Evolutionary conservation across 2,329 filamentous ascomycete species (phyloP).

Genomic region (Penicillium frequentans): DNA sequence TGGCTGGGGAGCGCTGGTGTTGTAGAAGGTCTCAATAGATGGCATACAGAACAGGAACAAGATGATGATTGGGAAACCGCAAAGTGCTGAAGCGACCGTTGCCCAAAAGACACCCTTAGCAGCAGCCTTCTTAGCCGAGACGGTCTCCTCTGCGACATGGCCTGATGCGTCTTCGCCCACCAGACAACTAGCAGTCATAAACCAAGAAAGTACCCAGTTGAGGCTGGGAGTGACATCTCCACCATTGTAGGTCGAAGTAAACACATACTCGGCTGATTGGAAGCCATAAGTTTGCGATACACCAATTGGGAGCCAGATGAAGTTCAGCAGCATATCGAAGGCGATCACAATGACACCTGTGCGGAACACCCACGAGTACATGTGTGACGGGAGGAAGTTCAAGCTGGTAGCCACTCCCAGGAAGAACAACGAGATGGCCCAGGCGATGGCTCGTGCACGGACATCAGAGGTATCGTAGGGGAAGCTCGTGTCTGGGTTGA

Average conservation of each 20-base stretch:
- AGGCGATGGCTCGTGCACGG: conserved; percentile 46
- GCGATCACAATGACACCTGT: conserved; percentile 43
- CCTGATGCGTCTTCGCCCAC: conserved; percentile 32
- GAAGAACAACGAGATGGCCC: conserved; percentile 40
- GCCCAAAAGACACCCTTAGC: conserved; percentile 32
- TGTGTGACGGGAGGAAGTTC: conserved; percentile 39
- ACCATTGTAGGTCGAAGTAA: conserved; percentile 39
- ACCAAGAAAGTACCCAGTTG: conserved; percentile 33
- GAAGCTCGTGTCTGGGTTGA: conserved; percentile 37
- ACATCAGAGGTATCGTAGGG: conserved; percentile 40
- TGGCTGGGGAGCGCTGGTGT: conserved; percentile 28
- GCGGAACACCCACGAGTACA: conserved; percentile 46
- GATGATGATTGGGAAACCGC: conserved; percentile 31
- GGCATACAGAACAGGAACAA: conserved; percentile 34
- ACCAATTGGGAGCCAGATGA: conserved; percentile 50
- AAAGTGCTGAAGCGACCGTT: conserved; percentile 28
- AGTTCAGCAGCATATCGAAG: conserved; percentile 48
- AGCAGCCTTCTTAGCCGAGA: conserved; percentile 30
- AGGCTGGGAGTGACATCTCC: conserved; percentile 24
- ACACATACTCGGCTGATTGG: conserved; percentile 46
- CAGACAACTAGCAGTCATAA: conserved; percentile 25
- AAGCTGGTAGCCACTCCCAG: conserved; percentile 30
- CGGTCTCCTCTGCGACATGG: conserved; percentile 31
- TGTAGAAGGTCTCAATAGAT: conserved; percentile 30
- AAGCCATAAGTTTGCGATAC: conserved; percentile 48